Conservation (phyloP, 2,329 filamentous ascomycete species). For the Curvularia sp. region DNA sequence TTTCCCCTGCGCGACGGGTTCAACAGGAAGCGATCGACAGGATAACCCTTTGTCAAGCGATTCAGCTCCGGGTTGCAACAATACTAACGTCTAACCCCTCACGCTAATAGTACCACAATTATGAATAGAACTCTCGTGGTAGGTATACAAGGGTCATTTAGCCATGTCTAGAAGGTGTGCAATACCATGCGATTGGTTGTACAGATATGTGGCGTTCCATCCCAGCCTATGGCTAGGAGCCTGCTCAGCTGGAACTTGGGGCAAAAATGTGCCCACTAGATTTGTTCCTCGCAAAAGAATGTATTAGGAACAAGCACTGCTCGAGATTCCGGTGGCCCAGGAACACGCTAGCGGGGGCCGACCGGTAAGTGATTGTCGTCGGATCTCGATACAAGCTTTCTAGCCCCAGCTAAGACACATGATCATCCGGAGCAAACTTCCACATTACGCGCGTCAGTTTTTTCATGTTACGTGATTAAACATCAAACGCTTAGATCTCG, state of each 20-base stretch:
- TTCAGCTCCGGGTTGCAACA: constrained; percentile 1
- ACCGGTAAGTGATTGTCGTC: neutral
- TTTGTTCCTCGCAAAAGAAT: constrained; percentile 1
- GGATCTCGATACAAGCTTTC: neutral
- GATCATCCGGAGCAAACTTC: neutral
- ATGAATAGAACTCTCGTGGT: neutral
- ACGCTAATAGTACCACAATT: neutral
- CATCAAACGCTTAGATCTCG: neutral
- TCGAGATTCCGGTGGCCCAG: neutral
- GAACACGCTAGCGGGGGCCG: neutral
- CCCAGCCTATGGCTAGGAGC: neutral
- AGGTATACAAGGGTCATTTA: neutral
- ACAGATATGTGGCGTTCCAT: neutral
- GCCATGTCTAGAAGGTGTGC: neutral
- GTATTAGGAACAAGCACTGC: constrained; percentile 6
- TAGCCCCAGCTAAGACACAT: neutral
- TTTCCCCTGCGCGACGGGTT: neutral
- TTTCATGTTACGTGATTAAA: neutral
- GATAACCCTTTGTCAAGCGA: constrained; percentile 3
- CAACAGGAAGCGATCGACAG: constrained; percentile 7
- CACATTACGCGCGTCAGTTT: neutral
- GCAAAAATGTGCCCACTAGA: constrained; percentile 3
- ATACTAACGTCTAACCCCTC: neutral
- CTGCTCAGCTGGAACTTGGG: constrained; percentile 5
- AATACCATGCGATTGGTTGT: neutral